Base-by-base conservation (phyloP, 2,329 filamentous ascomycete species). In the Cytospora schulzeri region DNA sequence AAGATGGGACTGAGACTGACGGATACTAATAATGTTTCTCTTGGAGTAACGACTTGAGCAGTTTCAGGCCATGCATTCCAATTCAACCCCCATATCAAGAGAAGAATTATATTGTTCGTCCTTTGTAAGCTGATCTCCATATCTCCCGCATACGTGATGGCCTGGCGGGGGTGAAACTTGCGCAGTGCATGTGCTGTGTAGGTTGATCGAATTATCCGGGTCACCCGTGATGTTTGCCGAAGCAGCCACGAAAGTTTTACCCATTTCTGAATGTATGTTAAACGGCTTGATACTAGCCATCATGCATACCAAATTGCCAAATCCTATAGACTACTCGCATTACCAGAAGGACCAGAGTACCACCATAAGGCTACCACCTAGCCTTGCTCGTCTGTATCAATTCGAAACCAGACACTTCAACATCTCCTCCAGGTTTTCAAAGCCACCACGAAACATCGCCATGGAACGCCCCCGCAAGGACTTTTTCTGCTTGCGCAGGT, bases 141-240 rank as follows among this genome's bases (percentile, higher is more conserved):
- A 56, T 73, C 71, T 14, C 55, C 68, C 11, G 63, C 52, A 64
- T 71, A 73, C 69, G 71, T 72, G 57, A 71, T 61, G 19, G 65
- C 69, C 41, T 73, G 70, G 3, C 69, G 67, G 6, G 73, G 62
- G 55, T 73, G 71, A n/a, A n/a, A 33, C 73, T 70, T 38, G 72
- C 66, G 66, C 71, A 73, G 45, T 80, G 77, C 55, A 76, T 72
- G 68, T 2, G 76, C 78, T 2, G 77, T 78, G 63, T 77, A 78
- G 51, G 1, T 35, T 12, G 33, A 4, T n/a, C n/a, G n/a, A n/a
- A n/a, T n/a, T n/a, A n/a, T n/a, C 33, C 2, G 15, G 2, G 33
- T 3, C 33, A 35, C 14, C 33, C 33, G 33, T 14, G 4, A 75
- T 73, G 53, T 76, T 73, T 15, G 75, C 73, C 3, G 78, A 78